Base-by-base conservation (phyloP, 1,139 yeast genomes). In the Eremothecium gossypii region DNA sequence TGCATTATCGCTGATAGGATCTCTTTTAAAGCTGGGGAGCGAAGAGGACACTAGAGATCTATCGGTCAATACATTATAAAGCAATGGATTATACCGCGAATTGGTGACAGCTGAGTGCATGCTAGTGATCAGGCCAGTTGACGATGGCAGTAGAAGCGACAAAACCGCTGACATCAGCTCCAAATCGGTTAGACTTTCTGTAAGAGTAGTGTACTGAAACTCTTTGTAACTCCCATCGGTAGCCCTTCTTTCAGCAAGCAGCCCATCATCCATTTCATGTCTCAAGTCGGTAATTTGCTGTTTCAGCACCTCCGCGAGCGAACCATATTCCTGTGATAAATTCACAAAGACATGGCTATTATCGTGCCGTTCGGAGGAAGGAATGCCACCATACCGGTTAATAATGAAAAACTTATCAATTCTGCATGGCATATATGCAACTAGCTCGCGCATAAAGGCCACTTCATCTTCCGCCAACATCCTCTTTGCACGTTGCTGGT, bases 11-110 rank as follows among this genome's bases (percentile, higher is more conserved):
- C 40, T 41, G 7, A 48, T 36, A 7, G 41, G 33, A 13, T 50
- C 49, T 45, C 70, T 68, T 46, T 76, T 72, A n/a, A 78, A 68
- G 33, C 85, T 78, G 0, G 98, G 97, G 35, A 91, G 68, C 0
- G 97, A 89, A 0, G 96, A 86, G 0, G 96, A 86, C 11, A 91
- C 80, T n/a, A 86, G 73, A 1, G 97, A 87, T 42, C 97, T 69
- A 60, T 91, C 97, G 0, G 98, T 91, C 33, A 91, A 68, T 7
- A 91, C 76, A 58, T 91, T 91, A 63, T 87, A 86, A 8, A 91
- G 77, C 32, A 91, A 74, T 0, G 98, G 97, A 58, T 89, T 86
- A 60, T 72, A 56, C 7, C 50, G 50, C 3, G 52, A 46, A 7
- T 49, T 44, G 17, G 49, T 44, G 8, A 56, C 50, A 4, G 61